Base-by-base conservation (phyloP, 169 alveolate species). In the Plasmodium billcollinsi region DNA sequence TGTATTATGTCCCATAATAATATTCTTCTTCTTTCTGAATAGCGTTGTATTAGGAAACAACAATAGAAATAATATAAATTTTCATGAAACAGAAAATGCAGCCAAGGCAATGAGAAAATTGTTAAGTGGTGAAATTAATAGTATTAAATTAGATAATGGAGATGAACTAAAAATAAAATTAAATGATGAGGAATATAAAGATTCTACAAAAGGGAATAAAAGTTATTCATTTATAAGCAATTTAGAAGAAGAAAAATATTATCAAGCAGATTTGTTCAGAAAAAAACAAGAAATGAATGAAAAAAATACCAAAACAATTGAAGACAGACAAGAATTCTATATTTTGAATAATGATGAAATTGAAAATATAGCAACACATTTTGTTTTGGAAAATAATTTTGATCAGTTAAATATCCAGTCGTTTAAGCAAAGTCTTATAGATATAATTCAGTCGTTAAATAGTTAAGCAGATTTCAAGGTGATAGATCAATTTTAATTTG, bases 1-100 rank as follows among this genome's bases (percentile, higher is more conserved):
- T 66, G 54, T 71, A 49, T 21, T 76, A 52, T 76, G 54, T 43
- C 49, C 18, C 24, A 65, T 69, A 21, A n/a, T 76, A 49, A 26
- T 76, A 49, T 76, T 76, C 12, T 56, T 49, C 26, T 50, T 76
- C 47, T 56, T 12, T 56, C 24, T 65, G 59, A 49, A 21, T 49
- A 62, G 18, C 26, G 43, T 45, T 26, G 67, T 11, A 65, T 24
- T 49, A 58, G 70, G 89, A 2, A 5, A 26, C 49, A 66, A 47
- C 4, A 15, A 76, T 39, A 47, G 33, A 54, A 29, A 24, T 20
- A 76, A 76, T 76, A 45, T 18, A 66, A 45, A 76, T 65, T 76
- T 76, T 59, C 43, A 52, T 65, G 89, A 65, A 76, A 76, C 89
- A 76, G 89, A 76, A 76, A 52, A 76, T n/a, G 89, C 89, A 49